A percentile compares a stretch with the other conserved stretches of the same genome.
These are phyloP conservation scores for Glycine tomentella DNA, from an alignment of 306 rosid species.

Conservation along the genomic window DNA sequence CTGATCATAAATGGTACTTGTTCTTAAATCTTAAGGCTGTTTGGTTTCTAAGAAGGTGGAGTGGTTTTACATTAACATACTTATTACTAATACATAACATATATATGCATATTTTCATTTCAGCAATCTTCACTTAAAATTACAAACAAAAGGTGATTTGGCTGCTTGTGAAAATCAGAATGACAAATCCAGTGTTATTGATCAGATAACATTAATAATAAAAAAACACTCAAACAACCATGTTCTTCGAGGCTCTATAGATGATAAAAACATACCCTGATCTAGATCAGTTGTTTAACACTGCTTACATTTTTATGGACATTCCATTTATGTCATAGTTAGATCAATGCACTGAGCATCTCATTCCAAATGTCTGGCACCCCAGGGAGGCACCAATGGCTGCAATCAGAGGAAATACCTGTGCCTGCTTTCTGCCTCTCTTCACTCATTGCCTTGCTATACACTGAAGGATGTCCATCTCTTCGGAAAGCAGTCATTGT, in stretches of 20 bases:
- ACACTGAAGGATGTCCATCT: slow-evolving; percentile 96
- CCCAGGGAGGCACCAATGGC: slow-evolving; percentile 99
- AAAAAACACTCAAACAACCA: slow-evolving; percentile 41
- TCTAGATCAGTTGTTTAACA: slow-evolving; percentile 45
- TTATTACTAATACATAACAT: background rate
- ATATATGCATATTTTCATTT: background rate
- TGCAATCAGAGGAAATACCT: slow-evolving; percentile 86
- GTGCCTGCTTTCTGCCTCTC: slow-evolving; percentile 62
- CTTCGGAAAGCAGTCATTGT: slow-evolving; percentile 81
- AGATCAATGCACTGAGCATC: slow-evolving; percentile 78
- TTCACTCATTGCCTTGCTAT: slow-evolving; percentile 63
- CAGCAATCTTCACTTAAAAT: background rate
- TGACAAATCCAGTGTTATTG: slow-evolving; percentile 40
- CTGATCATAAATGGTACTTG: slow-evolving; percentile 10
- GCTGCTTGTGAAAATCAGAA: slow-evolving; percentile 36
- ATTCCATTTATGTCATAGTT: slow-evolving; percentile 35
- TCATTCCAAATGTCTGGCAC: slow-evolving; percentile 98
- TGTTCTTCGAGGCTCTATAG: slow-evolving; percentile 39
- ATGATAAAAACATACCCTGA: slow-evolving; percentile 45
- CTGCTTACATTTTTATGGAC: slow-evolving; percentile 46
- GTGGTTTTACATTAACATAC: background rate
- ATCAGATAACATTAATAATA: slow-evolving; percentile 40
- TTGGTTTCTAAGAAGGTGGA: background rate
- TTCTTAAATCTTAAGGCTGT: slow-evolving; percentile 20
- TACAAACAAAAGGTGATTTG: slow-evolving; percentile 37